Evolutionary conservation across 768 basidiomycete genomes (phyloP).

Genomic region (Daedaleopsis nitida): DNA sequence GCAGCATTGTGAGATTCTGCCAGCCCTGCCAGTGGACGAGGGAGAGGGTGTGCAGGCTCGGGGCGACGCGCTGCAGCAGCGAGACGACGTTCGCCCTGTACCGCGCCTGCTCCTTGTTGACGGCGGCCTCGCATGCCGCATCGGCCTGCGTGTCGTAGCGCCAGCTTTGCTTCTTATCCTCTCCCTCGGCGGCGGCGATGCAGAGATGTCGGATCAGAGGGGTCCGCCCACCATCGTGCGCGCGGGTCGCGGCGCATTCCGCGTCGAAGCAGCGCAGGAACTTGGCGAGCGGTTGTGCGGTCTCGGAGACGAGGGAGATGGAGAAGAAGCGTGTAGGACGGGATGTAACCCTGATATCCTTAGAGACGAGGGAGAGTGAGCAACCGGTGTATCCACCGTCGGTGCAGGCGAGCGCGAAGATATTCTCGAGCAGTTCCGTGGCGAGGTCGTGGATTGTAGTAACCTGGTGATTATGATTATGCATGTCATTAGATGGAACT

Average conservation of each 20-base stretch:
- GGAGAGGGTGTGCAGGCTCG: neutral
- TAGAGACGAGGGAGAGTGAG: neutral
- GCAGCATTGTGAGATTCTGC: neutral
- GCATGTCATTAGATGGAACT: too few species aligned
- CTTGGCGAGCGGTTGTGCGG: neutral
- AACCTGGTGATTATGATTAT: neutral
- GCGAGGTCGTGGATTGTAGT: neutral
- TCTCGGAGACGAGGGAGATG: neutral
- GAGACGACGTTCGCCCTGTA: neutral
- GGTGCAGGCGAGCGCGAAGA: neutral
- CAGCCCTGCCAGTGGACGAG: neutral
- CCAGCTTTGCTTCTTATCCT: neutral
- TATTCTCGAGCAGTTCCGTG: neutral
- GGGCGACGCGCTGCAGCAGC: neutral
- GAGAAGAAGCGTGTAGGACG: neutral
- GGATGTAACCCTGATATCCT: neutral
- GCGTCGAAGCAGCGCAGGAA: neutral
- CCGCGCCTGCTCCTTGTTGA: neutral
- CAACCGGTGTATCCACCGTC: neutral
- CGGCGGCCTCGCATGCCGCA: neutral
- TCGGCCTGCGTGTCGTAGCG: neutral
- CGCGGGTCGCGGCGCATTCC: neutral
- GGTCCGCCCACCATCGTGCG: neutral
- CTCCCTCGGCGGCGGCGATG: neutral
- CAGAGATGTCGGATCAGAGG: neutral